These are phyloP conservation scores for Lagenidium giganteum DNA, from an alignment of 352 stramenopile species.

Conservation along the genomic window DNA sequence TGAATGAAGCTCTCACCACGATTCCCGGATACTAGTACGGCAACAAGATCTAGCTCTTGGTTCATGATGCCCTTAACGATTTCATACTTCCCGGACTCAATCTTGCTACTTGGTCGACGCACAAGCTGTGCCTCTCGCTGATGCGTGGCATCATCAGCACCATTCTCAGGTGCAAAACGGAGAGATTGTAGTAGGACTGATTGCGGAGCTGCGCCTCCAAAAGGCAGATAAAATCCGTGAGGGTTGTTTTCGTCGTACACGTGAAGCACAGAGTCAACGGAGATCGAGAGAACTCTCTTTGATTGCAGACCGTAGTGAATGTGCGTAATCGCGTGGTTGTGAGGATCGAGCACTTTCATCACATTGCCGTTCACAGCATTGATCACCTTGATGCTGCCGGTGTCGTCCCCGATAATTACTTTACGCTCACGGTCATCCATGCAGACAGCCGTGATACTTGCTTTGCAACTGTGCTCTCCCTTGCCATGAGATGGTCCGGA, in stretches of 20 bases:
- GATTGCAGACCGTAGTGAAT: slow-evolving; percentile 50
- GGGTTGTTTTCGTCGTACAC: slow-evolving; percentile 72
- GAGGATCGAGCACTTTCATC: slow-evolving; percentile 76
- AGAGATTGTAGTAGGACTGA: slow-evolving; percentile 61
- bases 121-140: slow-evolving; percentile 6
- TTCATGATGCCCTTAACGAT: slow-evolving; percentile 48
- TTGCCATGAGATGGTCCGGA: slow-evolving; percentile 1
- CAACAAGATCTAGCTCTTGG: slow-evolving; percentile 37
- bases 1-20: slow-evolving; percentile 57
- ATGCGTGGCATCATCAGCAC: background rate
- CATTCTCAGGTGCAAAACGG: slow-evolving; percentile 31
- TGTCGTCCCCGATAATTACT: slow-evolving; percentile 73
- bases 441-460: slow-evolving; percentile 55
- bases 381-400: slow-evolving; percentile 53
- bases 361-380: slow-evolving; percentile 81
- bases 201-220: slow-evolving; percentile 38
- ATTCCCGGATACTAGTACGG: slow-evolving; percentile 32
- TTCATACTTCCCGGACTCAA: no score
- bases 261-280: slow-evolving; percentile 47
- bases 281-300: slow-evolving; percentile 67
- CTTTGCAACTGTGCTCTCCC: background rate
- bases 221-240: slow-evolving; percentile 62
- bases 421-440: slow-evolving; percentile 82
- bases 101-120: no score
- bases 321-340: slow-evolving; percentile 32